phyloP scores from a whole-genome alignment of 805 yeast genomes.

The Ogataea sp. region DNA sequence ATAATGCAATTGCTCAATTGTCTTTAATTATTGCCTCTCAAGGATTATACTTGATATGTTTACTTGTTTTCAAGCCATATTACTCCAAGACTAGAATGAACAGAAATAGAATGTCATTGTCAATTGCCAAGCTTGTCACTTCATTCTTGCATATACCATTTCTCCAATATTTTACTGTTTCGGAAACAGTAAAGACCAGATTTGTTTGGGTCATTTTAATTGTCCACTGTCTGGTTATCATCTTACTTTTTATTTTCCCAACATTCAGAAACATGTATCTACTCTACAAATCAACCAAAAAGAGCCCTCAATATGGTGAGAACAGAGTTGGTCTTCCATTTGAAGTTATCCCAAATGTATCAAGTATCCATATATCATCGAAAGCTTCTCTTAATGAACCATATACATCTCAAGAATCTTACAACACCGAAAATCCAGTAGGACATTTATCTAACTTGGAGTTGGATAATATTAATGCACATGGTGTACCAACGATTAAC shows the following conservation, averaged over 20 bases:
- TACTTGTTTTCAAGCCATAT: slow-evolving; percentile 23
- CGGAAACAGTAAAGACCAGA: slow-evolving; percentile 32
- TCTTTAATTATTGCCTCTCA: slow-evolving; percentile 29
- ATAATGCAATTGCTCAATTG: slow-evolving; percentile 37
- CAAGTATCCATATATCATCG: background rate
- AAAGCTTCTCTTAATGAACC: background rate
- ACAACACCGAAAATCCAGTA: no score
- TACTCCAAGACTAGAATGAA: slow-evolving; percentile 25
- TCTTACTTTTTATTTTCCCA: slow-evolving; percentile 19
- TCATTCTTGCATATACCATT: slow-evolving; percentile 36
- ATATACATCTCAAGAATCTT: background rate
- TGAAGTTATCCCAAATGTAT: background rate
- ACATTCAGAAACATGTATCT: slow-evolving; percentile 6
- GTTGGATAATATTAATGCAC: no score
- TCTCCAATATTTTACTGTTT: slow-evolving; percentile 25
- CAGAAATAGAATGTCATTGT: slow-evolving; percentile 25
- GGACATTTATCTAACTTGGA: no score
- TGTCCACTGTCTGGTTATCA: slow-evolving; percentile 25
- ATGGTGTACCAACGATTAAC: no score
- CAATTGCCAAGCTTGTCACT: slow-evolving; percentile 30
- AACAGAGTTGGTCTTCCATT: slow-evolving; percentile 3
- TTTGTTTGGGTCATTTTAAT: slow-evolving; percentile 35
- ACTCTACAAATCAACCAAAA: background rate
- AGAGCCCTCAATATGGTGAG: background rate
- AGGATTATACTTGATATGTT: slow-evolving; percentile 17